Evolutionary conservation across 352 stramenopile genomes (phyloP).

Genomic region (Pythium diclinum): DNA sequence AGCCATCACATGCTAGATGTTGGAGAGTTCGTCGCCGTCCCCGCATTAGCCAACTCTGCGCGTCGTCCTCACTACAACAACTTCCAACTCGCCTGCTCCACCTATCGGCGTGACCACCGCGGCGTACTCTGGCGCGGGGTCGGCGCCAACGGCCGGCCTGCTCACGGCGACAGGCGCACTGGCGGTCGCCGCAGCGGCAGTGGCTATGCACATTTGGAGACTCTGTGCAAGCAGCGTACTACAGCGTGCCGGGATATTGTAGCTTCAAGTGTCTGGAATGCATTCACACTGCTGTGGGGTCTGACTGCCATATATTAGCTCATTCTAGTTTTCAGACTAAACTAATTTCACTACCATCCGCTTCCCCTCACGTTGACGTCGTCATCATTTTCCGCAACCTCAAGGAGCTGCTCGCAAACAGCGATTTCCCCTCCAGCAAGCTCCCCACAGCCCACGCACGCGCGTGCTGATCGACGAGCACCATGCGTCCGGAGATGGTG

Average conservation of each 20-base stretch:
- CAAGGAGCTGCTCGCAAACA: background rate
- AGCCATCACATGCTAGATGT: too few relatives aligned
- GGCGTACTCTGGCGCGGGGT: background rate
- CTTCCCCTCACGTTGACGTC: conserved; percentile 6
- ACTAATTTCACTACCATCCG: background rate
- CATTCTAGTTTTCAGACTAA: background rate
- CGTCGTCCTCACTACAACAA: background rate
- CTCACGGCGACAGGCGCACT: background rate
- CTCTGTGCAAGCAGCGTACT: background rate
- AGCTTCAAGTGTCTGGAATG: too few relatives aligned
- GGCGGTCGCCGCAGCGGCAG: background rate
- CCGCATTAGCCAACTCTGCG: too few relatives aligned
- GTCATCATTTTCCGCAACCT: conserved; percentile 1
- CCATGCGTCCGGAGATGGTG: conserved; percentile 59
- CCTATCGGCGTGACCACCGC: background rate
- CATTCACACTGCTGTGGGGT: too few relatives aligned
- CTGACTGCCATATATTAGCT: too few relatives aligned
- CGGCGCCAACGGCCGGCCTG: background rate
- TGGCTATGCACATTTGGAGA: background rate
- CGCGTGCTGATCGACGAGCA: background rate
- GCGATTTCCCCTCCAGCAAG: background rate
- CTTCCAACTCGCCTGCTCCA: background rate
- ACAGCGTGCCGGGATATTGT: too few relatives aligned
- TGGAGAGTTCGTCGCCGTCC: too few relatives aligned
- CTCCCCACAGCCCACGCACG: background rate